These are phyloP conservation scores for Hibiscus tridactylites DNA, from an alignment of 345 rosid genomes.

Conservation along the genomic window DNA sequence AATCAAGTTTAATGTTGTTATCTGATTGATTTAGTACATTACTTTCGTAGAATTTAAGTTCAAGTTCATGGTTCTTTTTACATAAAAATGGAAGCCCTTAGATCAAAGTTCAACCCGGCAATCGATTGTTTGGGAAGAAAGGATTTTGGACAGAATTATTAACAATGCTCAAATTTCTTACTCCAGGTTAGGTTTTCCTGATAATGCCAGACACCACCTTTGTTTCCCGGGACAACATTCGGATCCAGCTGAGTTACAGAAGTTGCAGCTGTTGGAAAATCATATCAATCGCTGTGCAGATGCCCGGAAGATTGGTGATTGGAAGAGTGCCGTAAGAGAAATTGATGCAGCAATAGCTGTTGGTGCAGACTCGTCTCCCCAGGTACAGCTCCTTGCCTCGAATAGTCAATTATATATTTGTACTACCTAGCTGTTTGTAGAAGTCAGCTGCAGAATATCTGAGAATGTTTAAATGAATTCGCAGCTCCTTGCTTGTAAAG, in stretches of 20 bases:
- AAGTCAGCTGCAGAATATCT: constrained; percentile 8
- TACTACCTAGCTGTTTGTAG: not conserved
- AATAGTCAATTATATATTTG: not conserved
- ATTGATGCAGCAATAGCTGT: constrained; percentile 64
- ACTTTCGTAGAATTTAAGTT: no score
- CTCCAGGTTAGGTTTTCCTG: constrained; percentile 72
- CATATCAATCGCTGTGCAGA: constrained; percentile 58
- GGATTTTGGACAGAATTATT: not conserved
- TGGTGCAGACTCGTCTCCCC: constrained; percentile 77
- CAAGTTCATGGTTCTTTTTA: no score
- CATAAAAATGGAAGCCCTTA: no score
- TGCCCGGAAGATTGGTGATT: constrained; percentile 71
- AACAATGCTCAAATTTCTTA: constrained; percentile 14
- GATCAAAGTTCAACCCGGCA: no score
- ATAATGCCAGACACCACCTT: constrained; percentile 60
- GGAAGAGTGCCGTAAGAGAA: constrained; percentile 64
- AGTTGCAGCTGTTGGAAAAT: constrained; percentile 69
- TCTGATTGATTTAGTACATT: no score
- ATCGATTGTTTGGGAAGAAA: not conserved
- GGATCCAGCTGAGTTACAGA: constrained; percentile 62
- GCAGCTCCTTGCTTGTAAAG: constrained; percentile 85
- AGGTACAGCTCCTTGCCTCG: constrained; percentile 30
- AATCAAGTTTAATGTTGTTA: no score
- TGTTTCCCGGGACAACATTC: constrained; percentile 55
- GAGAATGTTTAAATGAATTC: constrained; percentile 21